Percentiles rank a stretch among this genome's conserved stretches.
Evolutionary conservation across 2,329 filamentous ascomycete genomes (phyloP).

Genomic region (Curvularia sp.): DNA sequence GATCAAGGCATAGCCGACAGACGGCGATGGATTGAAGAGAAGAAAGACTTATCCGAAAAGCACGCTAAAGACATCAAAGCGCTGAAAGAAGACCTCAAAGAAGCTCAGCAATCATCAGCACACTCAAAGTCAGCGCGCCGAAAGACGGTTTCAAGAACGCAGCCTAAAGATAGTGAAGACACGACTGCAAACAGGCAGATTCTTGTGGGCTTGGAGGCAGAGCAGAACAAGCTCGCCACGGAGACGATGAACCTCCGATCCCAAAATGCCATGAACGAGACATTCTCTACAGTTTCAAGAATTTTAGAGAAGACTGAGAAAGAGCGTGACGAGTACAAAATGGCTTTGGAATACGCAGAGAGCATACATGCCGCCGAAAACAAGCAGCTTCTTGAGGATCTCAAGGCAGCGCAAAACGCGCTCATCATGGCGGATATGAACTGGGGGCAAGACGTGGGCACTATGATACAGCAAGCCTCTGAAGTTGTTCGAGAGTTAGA

Average conservation of each 20-base stretch:
- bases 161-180: neutral
- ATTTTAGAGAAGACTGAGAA: too few species aligned
- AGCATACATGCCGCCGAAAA: neutral
- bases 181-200: neutral
- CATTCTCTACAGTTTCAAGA: neutral
- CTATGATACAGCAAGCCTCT: too few species aligned
- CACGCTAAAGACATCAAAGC: neutral
- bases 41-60: neutral
- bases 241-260: neutral
- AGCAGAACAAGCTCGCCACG: neutral
- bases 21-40: slow-evolving; percentile 1
- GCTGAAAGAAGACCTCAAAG: neutral
- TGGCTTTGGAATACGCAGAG: neutral
- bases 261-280: neutral
- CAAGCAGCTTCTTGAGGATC: too few species aligned
- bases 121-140: too few species aligned
- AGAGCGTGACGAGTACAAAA: neutral
- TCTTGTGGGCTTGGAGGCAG: neutral
- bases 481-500: too few species aligned
- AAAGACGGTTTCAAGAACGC: too few species aligned
- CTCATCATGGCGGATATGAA: too few species aligned
- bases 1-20: slow-evolving; percentile 4
- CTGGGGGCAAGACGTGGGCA: too few species aligned
- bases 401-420: too few species aligned
- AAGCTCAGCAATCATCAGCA: neutral